phyloP scores from a whole-genome alignment of 495 filamentous ascomycete species.

The Aspergillus saccharolyticus region DNA sequence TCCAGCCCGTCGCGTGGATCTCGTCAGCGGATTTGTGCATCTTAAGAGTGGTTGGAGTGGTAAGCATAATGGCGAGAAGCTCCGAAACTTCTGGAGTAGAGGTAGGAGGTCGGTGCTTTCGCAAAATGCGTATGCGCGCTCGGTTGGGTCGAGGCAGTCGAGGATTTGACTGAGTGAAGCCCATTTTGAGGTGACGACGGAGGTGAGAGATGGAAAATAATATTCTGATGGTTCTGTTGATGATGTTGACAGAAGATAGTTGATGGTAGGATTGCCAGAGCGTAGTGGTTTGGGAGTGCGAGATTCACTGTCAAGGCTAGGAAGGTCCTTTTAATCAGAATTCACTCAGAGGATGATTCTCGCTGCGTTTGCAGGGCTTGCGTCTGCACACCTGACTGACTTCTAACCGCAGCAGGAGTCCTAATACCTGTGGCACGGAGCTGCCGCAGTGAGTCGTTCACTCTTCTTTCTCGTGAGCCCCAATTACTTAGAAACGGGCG shows the following conservation, averaged over 20 bases:
- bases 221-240: background rate
- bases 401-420: background rate
- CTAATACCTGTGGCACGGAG: background rate
- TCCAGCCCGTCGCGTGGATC: constrained; percentile 31
- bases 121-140: background rate
- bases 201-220: background rate
- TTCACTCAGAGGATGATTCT: too few relatives aligned
- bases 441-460: background rate
- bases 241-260: background rate
- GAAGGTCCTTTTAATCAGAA: background rate
- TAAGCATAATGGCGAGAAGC: constrained; percentile 16
- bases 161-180: background rate
- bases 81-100: constrained; percentile 9
- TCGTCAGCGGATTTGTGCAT: constrained; percentile 15
- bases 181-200: background rate
- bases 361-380: too few relatives aligned
- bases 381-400: too few relatives aligned
- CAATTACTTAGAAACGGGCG: too few relatives aligned
- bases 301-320: background rate
- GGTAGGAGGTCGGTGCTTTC: background rate
- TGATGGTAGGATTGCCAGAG: background rate
- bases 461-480: background rate
- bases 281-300: too few relatives aligned
- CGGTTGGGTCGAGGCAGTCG: background rate
- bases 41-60: background rate